phyloP scores from a whole-genome alignment of 768 basidiomycete species.

The Boletellus ananas region DNA sequence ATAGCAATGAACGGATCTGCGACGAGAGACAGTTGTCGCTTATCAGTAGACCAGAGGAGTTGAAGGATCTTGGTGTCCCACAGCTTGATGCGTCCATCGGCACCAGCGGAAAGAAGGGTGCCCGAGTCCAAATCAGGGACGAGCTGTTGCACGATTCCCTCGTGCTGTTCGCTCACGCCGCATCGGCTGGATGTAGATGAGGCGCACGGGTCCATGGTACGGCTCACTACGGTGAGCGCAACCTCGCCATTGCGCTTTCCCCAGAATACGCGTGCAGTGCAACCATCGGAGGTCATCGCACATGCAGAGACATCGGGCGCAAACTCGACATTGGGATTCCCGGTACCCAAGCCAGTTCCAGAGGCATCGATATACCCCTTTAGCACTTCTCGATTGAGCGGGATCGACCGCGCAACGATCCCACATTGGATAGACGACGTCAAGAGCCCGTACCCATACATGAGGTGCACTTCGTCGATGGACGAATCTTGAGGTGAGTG shows the following conservation, averaged over 20 bases:
- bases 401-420: constrained; percentile 67
- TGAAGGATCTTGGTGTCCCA: constrained; percentile 57
- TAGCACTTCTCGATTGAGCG: constrained; percentile 64
- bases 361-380: constrained; percentile 67
- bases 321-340: constrained; percentile 75
- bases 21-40: constrained; percentile 31
- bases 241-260: constrained; percentile 70
- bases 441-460: constrained; percentile 54
- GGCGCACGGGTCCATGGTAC: constrained; percentile 54
- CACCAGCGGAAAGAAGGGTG: constrained; percentile 49
- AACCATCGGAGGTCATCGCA: constrained; percentile 55
- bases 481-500: constrained; percentile 61
- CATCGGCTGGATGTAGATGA: constrained; percentile 48
- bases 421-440: constrained; percentile 65
- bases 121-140: constrained; percentile 43
- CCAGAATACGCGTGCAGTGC: constrained; percentile 68
- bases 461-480: constrained; percentile 56
- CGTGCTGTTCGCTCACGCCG: constrained; percentile 55
- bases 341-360: constrained; percentile 55
- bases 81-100: constrained; percentile 67
- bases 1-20: constrained; percentile 53
- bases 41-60: constrained; percentile 64
- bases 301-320: constrained; percentile 62
- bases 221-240: constrained; percentile 52
- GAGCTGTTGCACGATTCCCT: constrained; percentile 53